Percentiles rank a stretch among this genome's conserved stretches.
Evolutionary conservation across 1,284 basidiomycete genomes (phyloP).

Genomic region (Meira nashicola): DNA sequence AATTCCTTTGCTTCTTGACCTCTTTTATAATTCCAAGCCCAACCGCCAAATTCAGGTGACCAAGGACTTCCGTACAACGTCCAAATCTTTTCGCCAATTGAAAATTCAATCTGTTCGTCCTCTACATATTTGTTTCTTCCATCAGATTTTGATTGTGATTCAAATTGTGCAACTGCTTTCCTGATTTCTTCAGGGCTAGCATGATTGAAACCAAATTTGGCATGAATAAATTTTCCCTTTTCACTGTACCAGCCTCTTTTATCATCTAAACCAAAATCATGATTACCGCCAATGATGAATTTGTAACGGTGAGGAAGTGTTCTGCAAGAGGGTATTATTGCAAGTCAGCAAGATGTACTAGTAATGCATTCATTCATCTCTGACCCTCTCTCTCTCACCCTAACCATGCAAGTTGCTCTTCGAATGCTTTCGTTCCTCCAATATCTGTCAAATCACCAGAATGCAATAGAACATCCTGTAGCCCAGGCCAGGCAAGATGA

Average conservation of each 20-base stretch:
- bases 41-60: conserved; percentile 25
- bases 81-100: conserved; percentile 19
- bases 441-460: conserved; percentile 30
- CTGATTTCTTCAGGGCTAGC: conserved; percentile 13
- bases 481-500: not conserved
- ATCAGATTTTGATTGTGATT: not conserved
- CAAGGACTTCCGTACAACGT: conserved; percentile 29
- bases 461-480: conserved; percentile 23
- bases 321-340: conserved; percentile 4
- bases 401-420: conserved; percentile 24
- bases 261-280: conserved; percentile 24
- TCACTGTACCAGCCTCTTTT: conserved; percentile 16
- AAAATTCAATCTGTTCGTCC: conserved; percentile 16
- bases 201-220: conserved; percentile 8
- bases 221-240: conserved; percentile 21
- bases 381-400: conserved; percentile 14
- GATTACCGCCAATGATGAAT: conserved; percentile 28
- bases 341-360: not conserved
- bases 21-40: conserved; percentile 35
- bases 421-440: conserved; percentile 16
- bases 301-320: conserved; percentile 22
- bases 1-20: conserved; percentile 10
- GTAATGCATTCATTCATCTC: not conserved
- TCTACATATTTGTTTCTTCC: conserved; percentile 20
- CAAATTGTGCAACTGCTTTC: not conserved